Base-by-base conservation (phyloP, 2,329 filamentous ascomycete genomes). In the Passalora sequoiae region DNA sequence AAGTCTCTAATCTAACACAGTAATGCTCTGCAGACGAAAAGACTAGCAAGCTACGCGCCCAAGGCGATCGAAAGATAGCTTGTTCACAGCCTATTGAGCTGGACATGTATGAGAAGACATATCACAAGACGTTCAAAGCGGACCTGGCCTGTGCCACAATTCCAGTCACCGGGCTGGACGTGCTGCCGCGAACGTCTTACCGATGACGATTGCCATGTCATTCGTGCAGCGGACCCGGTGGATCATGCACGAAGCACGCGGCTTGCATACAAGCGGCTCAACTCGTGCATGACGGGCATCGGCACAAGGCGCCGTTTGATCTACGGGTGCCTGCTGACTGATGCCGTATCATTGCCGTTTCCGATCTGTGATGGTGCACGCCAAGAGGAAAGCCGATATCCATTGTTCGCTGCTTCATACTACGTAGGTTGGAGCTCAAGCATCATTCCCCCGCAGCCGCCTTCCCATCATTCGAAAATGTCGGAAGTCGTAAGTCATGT, bases 1-100 rank as follows among this genome's bases (percentile, higher is more conserved):
- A 32, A 35, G 10, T 25, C 7, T 25, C 30, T 29, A 36, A 42
- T 42, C 19, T 30, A 38, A 38, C 30, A 31, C 20, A 44, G 36
- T 32, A 39, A 22, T 39, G 17, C 20, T 37, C 36, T 32, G 24
- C 28, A 17, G 16, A 6, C 9, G 21, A 17, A 21, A 10, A 38
- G 12, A 6, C 20, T 10, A 8, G n/a, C 13, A 17, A 9, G 33
- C 19, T 36, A 24, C 33, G 33, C 9, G 15, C 24, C 21, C 16
- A 36, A 17, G 24, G 33, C 19, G 24, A 20, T 36, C 6, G 20
- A 9, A 20, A 36, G 6, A 12, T 13, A 24, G 19, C n/a, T 36
- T 36, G n/a, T 36, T 22, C 19, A 21, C 33, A 22, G 33, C 33
- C 4, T 20, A 20, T 24, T 15, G 33, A n/a, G 33, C 33, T 36